phyloP scores from a whole-genome alignment of 805 yeast genomes.

The Kregervanrija pseudodelftensis region DNA sequence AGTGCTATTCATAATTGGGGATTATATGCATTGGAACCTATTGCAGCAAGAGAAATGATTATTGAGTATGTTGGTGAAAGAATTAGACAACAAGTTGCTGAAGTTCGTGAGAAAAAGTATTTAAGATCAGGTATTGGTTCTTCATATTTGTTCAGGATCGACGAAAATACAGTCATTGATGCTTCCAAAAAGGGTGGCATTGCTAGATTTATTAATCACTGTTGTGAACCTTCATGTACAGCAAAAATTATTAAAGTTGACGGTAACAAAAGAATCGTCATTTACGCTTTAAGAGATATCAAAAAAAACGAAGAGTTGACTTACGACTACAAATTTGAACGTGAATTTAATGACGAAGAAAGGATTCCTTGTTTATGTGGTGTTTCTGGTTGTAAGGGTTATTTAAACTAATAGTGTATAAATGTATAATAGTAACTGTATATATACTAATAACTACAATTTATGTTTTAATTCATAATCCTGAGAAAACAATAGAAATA shows the following conservation, averaged over 20 bases:
- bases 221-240: constrained; percentile 96
- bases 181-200: constrained; percentile 97
- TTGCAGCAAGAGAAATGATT: constrained; percentile 94
- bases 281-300: constrained; percentile 85
- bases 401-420: constrained; percentile 46
- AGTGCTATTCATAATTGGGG: constrained; percentile 99
- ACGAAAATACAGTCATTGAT: constrained; percentile 90
- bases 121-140: constrained; percentile 91
- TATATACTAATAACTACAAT: background rate
- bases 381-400: constrained; percentile 90
- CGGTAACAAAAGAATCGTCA: constrained; percentile 88
- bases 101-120: constrained; percentile 80
- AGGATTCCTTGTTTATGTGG: constrained; percentile 92
- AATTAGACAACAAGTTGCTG: constrained; percentile 89
- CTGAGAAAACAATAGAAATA: too few species aligned
- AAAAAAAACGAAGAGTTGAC: constrained; percentile 88
- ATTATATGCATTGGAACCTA: constrained; percentile 88
- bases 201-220: constrained; percentile 94
- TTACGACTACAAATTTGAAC: constrained; percentile 90
- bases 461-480: too few species aligned
- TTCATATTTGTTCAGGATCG: constrained; percentile 84
- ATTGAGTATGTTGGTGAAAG: constrained; percentile 97
- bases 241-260: constrained; percentile 95
- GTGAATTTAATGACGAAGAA: constrained; percentile 83
- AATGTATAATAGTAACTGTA: background rate